A percentile compares a stretch with the other conserved stretches of the same genome.
Conservation (phyloP, 1,139 yeast species). For the Blastobotrys raffinosifermentans region DNA sequence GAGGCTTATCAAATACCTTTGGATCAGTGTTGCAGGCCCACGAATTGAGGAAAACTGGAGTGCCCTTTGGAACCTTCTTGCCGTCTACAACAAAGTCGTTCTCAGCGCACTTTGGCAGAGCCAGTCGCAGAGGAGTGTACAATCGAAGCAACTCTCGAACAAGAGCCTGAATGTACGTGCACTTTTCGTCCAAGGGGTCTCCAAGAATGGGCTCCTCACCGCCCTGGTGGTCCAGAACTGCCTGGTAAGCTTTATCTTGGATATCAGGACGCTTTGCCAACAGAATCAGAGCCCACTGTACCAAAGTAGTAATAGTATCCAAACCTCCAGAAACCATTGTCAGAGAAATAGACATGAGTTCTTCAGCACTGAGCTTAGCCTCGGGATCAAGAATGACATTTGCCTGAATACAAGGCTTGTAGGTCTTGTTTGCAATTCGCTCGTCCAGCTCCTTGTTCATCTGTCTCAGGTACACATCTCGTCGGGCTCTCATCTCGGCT, state of each 20-base stretch:
- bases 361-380: slow-evolving; percentile 33
- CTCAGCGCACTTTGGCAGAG: slow-evolving; percentile 58
- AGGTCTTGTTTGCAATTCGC: slow-evolving; percentile 18
- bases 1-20: slow-evolving; percentile 40
- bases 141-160: slow-evolving; percentile 55
- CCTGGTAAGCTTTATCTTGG: slow-evolving; percentile 21
- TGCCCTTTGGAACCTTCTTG: slow-evolving; percentile 45
- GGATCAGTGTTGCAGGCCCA: slow-evolving; percentile 66
- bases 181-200: slow-evolving; percentile 25
- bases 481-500: slow-evolving; percentile 36
- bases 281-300: slow-evolving; percentile 51
- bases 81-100: slow-evolving; percentile 39
- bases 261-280: slow-evolving; percentile 42
- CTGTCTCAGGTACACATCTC: slow-evolving; percentile 47
- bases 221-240: neutral
- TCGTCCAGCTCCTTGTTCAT: slow-evolving; percentile 26
- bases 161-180: slow-evolving; percentile 50
- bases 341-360: slow-evolving; percentile 55
- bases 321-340: slow-evolving; percentile 75
- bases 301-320: slow-evolving; percentile 61
- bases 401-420: slow-evolving; percentile 41
- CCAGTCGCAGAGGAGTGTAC: slow-evolving; percentile 56
- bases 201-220: neutral
- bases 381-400: slow-evolving; percentile 31
- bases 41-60: slow-evolving; percentile 58